phyloP scores from a whole-genome alignment of 2,329 filamentous ascomycete species.

The Didymosphaeria variabile region DNA sequence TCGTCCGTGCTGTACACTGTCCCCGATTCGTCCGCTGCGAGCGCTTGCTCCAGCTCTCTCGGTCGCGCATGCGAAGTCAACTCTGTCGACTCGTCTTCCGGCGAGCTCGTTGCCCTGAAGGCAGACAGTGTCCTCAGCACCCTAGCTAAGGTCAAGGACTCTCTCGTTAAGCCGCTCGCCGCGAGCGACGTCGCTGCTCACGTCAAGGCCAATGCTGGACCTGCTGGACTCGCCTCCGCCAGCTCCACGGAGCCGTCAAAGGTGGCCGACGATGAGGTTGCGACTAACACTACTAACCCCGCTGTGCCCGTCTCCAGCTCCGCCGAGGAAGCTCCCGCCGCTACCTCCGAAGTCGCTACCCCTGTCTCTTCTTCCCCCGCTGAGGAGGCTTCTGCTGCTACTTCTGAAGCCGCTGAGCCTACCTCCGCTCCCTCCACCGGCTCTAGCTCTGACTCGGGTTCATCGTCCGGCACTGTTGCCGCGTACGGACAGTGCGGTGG shows the following conservation, averaged over 20 bases:
- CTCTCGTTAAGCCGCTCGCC: constrained; percentile 21
- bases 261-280: constrained; percentile 6
- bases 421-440: neutral
- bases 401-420: neutral
- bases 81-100: constrained; percentile 31
- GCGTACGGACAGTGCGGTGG: constrained; percentile 43
- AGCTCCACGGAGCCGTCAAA: neutral
- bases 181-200: constrained; percentile 29
- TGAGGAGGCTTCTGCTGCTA: constrained; percentile 7
- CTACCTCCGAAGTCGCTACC: constrained; percentile 9
- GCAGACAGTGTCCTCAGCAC: constrained; percentile 25
- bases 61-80: constrained; percentile 30
- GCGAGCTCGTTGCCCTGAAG: constrained; percentile 25
- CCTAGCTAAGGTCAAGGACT: constrained; percentile 22
- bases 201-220: constrained; percentile 33
- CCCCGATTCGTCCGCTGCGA: constrained; percentile 10
- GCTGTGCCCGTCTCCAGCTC: neutral
- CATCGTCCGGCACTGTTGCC: constrained; percentile 11
- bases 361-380: constrained; percentile 12
- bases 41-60: constrained; percentile 13
- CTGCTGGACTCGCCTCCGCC: constrained; percentile 26
- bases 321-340: neutral
- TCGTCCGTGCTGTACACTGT: neutral
- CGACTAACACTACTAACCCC: neutral
- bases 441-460: constrained; percentile 5